A percentile compares a stretch with the other conserved stretches of the same genome.
Evolutionary conservation across 306 rosid species (phyloP).

Genomic region (Corylus americana): DNA sequence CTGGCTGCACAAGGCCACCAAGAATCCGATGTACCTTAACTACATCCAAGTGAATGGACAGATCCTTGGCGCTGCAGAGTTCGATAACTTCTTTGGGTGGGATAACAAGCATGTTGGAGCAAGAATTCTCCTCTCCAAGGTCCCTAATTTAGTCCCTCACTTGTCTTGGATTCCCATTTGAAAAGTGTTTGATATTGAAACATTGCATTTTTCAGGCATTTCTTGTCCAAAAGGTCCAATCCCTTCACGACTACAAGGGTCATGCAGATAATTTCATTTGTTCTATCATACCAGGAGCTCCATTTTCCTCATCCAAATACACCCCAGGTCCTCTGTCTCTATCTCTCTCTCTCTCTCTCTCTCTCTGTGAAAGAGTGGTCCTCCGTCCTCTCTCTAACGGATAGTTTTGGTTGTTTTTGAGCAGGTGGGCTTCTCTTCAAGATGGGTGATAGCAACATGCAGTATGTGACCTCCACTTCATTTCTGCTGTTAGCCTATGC

Average conservation of each 20-base stretch:
- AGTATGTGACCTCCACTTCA: slow-evolving; percentile 90
- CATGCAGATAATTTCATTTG: slow-evolving; percentile 90
- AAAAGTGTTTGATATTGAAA: not conserved
- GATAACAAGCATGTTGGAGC: slow-evolving; percentile 97
- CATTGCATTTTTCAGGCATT: slow-evolving; percentile 61
- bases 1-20: slow-evolving; percentile 95
- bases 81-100: slow-evolving; percentile 89
- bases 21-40: slow-evolving; percentile 59
- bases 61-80: slow-evolving; percentile 74
- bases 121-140: slow-evolving; percentile 91
- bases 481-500: slow-evolving; percentile 79
- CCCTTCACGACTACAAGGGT: slow-evolving; percentile 89
- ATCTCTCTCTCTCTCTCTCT: not conserved
- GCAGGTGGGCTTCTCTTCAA: slow-evolving; percentile 90
- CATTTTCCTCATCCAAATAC: slow-evolving; percentile 66
- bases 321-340: slow-evolving; percentile 56
- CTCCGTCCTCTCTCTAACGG: slow-evolving; percentile 54
- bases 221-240: slow-evolving; percentile 60
- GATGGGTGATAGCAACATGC: slow-evolving; percentile 88
- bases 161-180: not conserved
- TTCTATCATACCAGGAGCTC: slow-evolving; percentile 74
- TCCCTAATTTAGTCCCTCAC: slow-evolving; percentile 22
- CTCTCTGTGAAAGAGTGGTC: slow-evolving; percentile 32
- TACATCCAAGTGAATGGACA: slow-evolving; percentile 87
- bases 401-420: slow-evolving; percentile 16